These are phyloP conservation scores for Aspergillus fijiensis DNA, from an alignment of 2,329 filamentous ascomycete genomes.

Conservation along the genomic window DNA sequence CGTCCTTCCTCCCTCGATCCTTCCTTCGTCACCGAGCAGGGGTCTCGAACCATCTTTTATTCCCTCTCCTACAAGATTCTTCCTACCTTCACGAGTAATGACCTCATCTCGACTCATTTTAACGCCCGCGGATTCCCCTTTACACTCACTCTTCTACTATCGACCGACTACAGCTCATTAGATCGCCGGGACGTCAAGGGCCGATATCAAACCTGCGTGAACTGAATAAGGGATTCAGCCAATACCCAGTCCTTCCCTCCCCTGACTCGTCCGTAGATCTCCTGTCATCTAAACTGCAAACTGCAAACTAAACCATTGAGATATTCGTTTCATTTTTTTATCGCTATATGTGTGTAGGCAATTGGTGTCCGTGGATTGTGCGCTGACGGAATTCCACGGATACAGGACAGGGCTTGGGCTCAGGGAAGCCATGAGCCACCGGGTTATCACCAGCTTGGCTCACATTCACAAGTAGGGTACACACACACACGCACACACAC, in stretches of 20 bases:
- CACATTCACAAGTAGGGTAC: not conserved
- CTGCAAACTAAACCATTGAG: not conserved
- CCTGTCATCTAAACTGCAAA: not conserved
- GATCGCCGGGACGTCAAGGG: too few relatives aligned
- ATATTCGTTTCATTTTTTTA: not conserved
- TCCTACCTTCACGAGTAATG: not conserved
- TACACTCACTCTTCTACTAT: not conserved
- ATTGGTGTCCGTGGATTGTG: too few relatives aligned
- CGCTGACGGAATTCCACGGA: not conserved
- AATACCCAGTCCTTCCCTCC: too few relatives aligned
- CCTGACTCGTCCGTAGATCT: not conserved
- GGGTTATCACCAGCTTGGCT: not conserved
- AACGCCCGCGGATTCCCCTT: too few relatives aligned
- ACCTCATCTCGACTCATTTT: not conserved
- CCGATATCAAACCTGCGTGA: too few relatives aligned
- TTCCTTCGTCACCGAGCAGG: not conserved
- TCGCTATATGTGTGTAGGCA: not conserved
- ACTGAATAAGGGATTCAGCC: too few relatives aligned
- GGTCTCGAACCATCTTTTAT: not conserved
- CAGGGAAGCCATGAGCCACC: not conserved
- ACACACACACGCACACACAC: not conserved
- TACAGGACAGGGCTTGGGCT: not conserved
- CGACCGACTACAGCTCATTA: not conserved
- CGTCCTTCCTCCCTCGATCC: not conserved
- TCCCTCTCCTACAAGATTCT: too few relatives aligned